These are phyloP conservation scores for Suhomyces taliae DNA, from an alignment of 1,139 yeast genomes.

Conservation along the genomic window DNA sequence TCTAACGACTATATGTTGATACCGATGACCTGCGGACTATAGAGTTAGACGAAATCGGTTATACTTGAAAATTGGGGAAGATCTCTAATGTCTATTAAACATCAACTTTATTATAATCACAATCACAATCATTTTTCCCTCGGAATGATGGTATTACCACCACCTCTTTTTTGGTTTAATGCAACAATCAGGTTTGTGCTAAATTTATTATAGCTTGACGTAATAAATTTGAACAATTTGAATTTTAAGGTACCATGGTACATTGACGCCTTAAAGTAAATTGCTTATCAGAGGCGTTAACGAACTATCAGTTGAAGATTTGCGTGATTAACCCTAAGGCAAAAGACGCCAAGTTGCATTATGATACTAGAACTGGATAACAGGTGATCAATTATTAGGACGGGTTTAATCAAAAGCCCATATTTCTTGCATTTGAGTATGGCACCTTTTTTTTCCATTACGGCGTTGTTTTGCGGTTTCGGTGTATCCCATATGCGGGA, in stretches of 20 bases:
- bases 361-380: too few relatives aligned
- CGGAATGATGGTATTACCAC: constrained; percentile 1
- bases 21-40: neutral
- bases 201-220: neutral
- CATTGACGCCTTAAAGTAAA: neutral
- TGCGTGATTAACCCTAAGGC: neutral
- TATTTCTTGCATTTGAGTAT: neutral
- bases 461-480: neutral
- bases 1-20: neutral
- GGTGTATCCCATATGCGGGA: neutral
- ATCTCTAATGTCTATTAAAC: too few relatives aligned
- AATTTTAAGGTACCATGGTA: neutral
- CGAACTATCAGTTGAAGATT: neutral
- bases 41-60: constrained; percentile 8
- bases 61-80: constrained; percentile 1
- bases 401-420: too few relatives aligned
- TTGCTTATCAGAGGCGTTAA: neutral
- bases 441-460: neutral
- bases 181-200: neutral
- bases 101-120: too few relatives aligned
- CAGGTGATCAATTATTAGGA: too few relatives aligned
- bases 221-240: neutral
- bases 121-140: neutral
- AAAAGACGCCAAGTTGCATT: neutral
- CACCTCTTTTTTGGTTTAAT: neutral